phyloP scores from a whole-genome alignment of 495 filamentous ascomycete species.

The Entonaema liquescens region DNA sequence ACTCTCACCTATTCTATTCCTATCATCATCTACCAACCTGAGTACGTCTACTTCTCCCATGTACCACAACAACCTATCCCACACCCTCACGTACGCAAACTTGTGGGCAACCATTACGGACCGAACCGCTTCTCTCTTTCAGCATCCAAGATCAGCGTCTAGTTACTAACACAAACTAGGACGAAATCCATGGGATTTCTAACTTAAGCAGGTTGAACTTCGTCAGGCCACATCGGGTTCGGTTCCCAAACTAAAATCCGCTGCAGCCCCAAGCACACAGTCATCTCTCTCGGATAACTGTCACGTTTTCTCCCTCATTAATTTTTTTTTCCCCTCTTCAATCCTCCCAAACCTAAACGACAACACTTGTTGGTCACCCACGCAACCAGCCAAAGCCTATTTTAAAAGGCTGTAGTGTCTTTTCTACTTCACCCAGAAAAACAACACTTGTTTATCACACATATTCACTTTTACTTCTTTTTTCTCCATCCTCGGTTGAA shows the following conservation, averaged over 20 bases:
- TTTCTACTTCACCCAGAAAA: constrained; percentile 4
- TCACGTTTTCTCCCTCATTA: constrained; percentile 39
- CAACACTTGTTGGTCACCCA: constrained; percentile 5
- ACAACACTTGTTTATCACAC: neutral
- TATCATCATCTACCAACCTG: constrained; percentile 21
- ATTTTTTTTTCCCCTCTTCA: constrained; percentile 26
- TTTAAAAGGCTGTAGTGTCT: constrained; percentile 20
- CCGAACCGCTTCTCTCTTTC: constrained; percentile 33
- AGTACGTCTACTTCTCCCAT: neutral
- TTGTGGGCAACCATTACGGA: constrained; percentile 30
- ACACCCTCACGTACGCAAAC: constrained; percentile 9
- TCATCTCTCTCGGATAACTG: constrained; percentile 41
- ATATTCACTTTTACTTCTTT: neutral
- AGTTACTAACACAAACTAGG: constrained; percentile 28
- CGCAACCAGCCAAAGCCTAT: constrained; percentile 18
- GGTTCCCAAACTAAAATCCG: constrained; percentile 39
- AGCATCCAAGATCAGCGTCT: constrained; percentile 11
- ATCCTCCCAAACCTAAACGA: constrained; percentile 29
- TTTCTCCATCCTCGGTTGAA: neutral
- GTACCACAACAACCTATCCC: constrained; percentile 5
- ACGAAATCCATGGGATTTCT: constrained; percentile 26
- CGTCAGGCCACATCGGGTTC: constrained; percentile 41
- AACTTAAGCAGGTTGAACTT: constrained; percentile 30
- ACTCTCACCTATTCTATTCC: constrained; percentile 22
- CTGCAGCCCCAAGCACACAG: constrained; percentile 37